Conservation (phyloP, 306 rosid genomes). For the Ormosia emarginata region DNA sequence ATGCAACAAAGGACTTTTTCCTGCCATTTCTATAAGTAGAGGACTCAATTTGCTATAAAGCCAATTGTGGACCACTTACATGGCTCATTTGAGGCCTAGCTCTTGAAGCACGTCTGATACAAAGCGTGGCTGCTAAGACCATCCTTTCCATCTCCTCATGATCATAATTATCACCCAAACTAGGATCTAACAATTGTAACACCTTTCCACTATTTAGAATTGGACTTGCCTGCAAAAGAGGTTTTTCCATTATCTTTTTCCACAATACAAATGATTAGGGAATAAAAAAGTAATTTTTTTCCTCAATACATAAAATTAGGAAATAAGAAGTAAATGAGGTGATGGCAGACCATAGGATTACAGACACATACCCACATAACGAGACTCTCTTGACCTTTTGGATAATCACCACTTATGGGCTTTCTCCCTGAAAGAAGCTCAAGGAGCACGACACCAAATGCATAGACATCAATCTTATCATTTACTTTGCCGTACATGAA, state of each 20-base stretch:
- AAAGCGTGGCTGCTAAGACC: conserved; percentile 87
- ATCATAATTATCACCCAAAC: conserved; percentile 54
- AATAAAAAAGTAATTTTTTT: not conserved
- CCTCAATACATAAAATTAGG: conserved; percentile 3
- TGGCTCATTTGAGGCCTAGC: conserved; percentile 88
- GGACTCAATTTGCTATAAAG: conserved; percentile 14
- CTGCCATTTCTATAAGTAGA: not conserved
- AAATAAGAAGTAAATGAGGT: conserved; percentile 16
- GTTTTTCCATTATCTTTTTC: not conserved
- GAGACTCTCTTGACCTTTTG: conserved; percentile 90
- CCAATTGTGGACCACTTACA: conserved; percentile 57
- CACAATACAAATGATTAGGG: conserved; percentile 9
- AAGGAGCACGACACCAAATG: conserved; percentile 89
- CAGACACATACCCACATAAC: conserved; percentile 89
- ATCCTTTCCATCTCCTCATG: conserved; percentile 73
- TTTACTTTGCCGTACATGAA: conserved; percentile 95
- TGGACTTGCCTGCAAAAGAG: conserved; percentile 75
- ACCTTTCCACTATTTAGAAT: conserved; percentile 70
- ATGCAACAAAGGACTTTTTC: not conserved
- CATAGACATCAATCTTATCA: conserved; percentile 87
- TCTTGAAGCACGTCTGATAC: conserved; percentile 76
- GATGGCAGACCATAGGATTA: not conserved
- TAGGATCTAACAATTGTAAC: conserved; percentile 68
- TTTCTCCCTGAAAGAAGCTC: conserved; percentile 95
- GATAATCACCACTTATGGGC: conserved; percentile 73